Conservation (phyloP, 2,329 filamentous ascomycete genomes). For the Pseudogymnoascus sp. region DNA sequence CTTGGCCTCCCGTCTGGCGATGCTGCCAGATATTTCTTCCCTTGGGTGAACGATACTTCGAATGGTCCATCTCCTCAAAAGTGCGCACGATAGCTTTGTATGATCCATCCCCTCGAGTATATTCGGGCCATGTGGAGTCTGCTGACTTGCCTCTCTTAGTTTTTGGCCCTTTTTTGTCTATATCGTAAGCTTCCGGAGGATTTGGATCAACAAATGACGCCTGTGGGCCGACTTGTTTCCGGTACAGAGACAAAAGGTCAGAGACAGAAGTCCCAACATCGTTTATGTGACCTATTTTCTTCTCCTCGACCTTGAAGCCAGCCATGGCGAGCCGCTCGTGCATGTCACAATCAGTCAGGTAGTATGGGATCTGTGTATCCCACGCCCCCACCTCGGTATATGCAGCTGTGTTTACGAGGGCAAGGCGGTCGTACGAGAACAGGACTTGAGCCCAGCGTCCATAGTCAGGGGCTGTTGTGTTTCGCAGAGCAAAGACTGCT, state of each 20-base stretch:
- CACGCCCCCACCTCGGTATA: slow-evolving; percentile 40
- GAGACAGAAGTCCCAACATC: slow-evolving; percentile 40
- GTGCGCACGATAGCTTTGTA: slow-evolving; percentile 9
- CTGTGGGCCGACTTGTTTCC: slow-evolving; percentile 26
- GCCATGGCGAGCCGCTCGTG: slow-evolving; percentile 42
- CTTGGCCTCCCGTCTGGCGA: slow-evolving; percentile 42
- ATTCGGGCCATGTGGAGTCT: neutral
- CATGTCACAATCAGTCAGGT: slow-evolving; percentile 51
- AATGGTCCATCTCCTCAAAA: neutral
- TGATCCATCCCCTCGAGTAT: neutral
- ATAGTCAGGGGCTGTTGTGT: slow-evolving; percentile 11
- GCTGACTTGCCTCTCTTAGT: neutral
- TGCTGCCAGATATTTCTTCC: slow-evolving; percentile 46
- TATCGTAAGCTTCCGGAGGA: slow-evolving; percentile 21
- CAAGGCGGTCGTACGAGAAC: slow-evolving; percentile 52
- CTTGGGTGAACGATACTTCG: slow-evolving; percentile 15
- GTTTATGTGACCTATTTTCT: slow-evolving; percentile 36
- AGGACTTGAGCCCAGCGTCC: slow-evolving; percentile 43
- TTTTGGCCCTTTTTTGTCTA: slow-evolving; percentile 9
- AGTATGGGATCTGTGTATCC: slow-evolving; percentile 52
- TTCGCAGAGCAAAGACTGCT: slow-evolving; percentile 16
- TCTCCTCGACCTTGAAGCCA: slow-evolving; percentile 36
- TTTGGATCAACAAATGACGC: slow-evolving; percentile 35
- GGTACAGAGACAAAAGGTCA: slow-evolving; percentile 40
- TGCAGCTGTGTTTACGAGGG: slow-evolving; percentile 47